phyloP scores from a whole-genome alignment of 2,329 filamentous ascomycete species.

The Neofusicoccum laricinum region DNA sequence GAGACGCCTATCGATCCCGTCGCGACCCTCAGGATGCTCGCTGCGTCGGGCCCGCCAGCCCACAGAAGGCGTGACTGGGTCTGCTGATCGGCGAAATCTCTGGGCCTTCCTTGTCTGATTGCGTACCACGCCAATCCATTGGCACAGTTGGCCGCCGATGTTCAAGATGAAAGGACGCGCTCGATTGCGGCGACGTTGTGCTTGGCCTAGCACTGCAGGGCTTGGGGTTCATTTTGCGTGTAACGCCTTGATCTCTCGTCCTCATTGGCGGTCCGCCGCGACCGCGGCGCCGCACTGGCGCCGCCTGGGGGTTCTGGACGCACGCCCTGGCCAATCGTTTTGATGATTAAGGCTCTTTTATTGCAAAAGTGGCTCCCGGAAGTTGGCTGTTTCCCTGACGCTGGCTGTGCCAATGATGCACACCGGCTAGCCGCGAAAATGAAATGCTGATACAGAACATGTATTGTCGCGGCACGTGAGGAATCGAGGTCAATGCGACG shows the following conservation, averaged over 20 bases:
- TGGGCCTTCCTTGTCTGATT: conserved; percentile 4
- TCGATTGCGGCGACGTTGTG: neutral
- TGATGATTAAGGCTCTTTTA: conserved; percentile 1
- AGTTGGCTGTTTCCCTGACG: neutral
- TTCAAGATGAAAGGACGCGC: neutral
- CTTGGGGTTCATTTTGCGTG: neutral
- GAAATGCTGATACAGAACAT: neutral
- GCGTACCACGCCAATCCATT: conserved; percentile 1
- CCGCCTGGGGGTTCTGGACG: neutral
- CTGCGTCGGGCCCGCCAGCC: neutral
- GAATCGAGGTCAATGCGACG: neutral
- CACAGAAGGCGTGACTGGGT: neutral
- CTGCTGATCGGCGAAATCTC: conserved; percentile 5
- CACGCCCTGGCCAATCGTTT: conserved; percentile 1
- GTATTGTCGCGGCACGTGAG: neutral
- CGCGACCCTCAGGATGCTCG: neutral
- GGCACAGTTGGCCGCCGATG: neutral
- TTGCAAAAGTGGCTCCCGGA: conserved; percentile 2
- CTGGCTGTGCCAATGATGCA: neutral
- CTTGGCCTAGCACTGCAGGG: neutral
- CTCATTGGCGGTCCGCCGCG: neutral
- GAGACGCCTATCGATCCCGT: neutral
- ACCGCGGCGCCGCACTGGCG: neutral
- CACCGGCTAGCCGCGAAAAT: neutral
- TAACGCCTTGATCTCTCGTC: neutral